Evolutionary conservation across 2,329 filamentous ascomycete species (phyloP), one percentile per base, ranked within the genome.

Genomic region (Venturia carpophila): DNA sequence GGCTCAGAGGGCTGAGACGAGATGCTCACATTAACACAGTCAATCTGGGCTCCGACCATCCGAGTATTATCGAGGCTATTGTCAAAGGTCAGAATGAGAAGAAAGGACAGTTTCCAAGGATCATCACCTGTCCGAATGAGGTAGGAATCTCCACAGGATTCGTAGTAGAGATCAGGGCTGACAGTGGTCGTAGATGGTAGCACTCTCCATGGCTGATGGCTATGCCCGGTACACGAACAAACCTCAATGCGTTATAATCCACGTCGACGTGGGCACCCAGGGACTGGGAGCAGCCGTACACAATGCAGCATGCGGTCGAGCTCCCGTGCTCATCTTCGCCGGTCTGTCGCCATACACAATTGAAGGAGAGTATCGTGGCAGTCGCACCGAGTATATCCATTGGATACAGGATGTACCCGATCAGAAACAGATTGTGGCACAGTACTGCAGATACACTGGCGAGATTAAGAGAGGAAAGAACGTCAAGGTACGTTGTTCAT

Each of bases 341-440:
- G 90, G 90, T 5, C 77, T 92, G 19, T 90, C 86, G 13, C 90
- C 90, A 0, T 90, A 86, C 72, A 92, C 90, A 0, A 82, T 87
- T 39, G 88, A 92, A 70, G 90, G 90, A 19, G 90, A 93, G 75
- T 84, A 89, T 77, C 82, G 87, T 0, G 90, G 90, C 15, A 76
- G 74, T 68, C 69, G 90, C 64, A 92, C 89, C 1, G 90, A 93
- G 75, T 92, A 90, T 73, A 92, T 92, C 69, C 90, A 93, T 74
- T 93, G 90, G 89, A 88, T 92, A 41, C 90, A 93, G 71, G 89
- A 93, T 74, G 87, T 92, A 2, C 89, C 88, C 0, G 89, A 93
- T 71, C 90, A 93, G 74, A 90, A 88, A 73, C 83, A 86, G 70
- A 92, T 96, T 66, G 79, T 96, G 3, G 80, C 84, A 0, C 91